Percentiles rank a stretch among this genome's conserved stretches.
phyloP scores from a whole-genome alignment of 345 rosid species.

The Fremontodendron californicum region DNA sequence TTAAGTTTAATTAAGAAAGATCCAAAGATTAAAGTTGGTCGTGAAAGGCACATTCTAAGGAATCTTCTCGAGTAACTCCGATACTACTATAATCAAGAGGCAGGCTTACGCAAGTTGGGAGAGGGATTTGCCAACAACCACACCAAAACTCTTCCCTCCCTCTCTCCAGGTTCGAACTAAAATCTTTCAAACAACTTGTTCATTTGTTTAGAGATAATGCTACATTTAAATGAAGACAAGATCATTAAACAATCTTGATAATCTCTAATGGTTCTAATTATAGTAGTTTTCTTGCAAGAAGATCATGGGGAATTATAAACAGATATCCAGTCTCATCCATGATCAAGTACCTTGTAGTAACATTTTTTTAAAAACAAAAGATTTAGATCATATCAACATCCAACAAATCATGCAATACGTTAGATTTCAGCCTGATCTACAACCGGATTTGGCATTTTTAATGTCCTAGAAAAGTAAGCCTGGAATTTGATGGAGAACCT shows the following conservation, averaged over 20 bases:
- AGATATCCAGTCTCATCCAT: background rate
- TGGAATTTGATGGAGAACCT: background rate
- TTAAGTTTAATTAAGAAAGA: background rate
- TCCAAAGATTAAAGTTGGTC: background rate
- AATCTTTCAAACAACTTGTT: background rate
- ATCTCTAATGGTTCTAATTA: background rate
- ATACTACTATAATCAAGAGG: background rate
- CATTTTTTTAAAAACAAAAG: background rate
- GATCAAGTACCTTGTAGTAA: background rate
- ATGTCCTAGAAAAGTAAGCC: background rate
- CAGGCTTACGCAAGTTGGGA: slow-evolving; percentile 18
- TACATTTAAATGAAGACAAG: background rate
- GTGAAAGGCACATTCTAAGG: slow-evolving; percentile 22
- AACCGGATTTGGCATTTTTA: background rate
- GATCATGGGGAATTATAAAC: background rate
- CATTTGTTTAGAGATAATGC: background rate
- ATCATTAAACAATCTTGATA: background rate
- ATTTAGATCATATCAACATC: background rate
- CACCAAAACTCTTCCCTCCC: background rate
- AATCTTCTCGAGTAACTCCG: slow-evolving; percentile 14
- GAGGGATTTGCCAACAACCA: slow-evolving; percentile 26
- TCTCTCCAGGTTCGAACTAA: background rate
- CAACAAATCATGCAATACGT: background rate
- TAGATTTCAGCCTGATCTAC: background rate
- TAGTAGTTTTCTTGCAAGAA: background rate